Evolutionary conservation across 2,329 filamentous ascomycete genomes (phyloP), one percentile per base, ranked within the genome.

Genomic region (Penicillium vulpinum): DNA sequence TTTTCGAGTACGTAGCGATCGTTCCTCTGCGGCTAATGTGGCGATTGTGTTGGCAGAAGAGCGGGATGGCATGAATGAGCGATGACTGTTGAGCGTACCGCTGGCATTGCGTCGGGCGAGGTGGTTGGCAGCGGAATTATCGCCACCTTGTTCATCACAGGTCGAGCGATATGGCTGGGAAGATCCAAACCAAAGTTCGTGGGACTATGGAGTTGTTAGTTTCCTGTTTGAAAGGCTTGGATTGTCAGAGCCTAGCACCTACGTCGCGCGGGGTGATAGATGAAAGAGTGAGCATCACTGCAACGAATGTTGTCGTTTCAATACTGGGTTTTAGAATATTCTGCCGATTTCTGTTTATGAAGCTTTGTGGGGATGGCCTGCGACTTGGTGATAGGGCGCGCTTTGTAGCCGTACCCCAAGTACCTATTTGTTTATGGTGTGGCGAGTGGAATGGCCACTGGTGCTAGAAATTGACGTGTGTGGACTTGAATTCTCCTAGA

Each of bases 1-100:
- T 68, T 92, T 91, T 45, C 93, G 90, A 9, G 88, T 83, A 53
- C 88, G 84, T 62, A 95, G 83, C 56, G 86, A 83, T 59, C 86
- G 83, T 77, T 97, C 94, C 71, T 97, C 93, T 40, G 85, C 78
- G 26, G 84, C 81, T 11, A 96, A 84, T 2, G 87, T 81, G 10
- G 88, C 84, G 4, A 96, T 85, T 2, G 83, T 81, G 26, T 74
- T 87, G 82, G 64, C 83, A 78, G 70, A 86, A 78, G 59, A 84
- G 74, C 55, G 81, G 63, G 61, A 81, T 62, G 55, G 74, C 78
- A 53, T 78, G 73, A 68, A 66, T 21, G 59, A 58, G 58, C 66
- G 70, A 59, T 57, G 64, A 33, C 33, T 59, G 57, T 31, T 50
- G 62, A 52, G 61, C 50, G 49, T 62, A 35, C 51, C 43, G 46